Percentiles rank a stretch among this genome's conserved stretches.
phyloP scores from a whole-genome alignment of 2,329 filamentous ascomycete genomes.

The Sclerotinia subarctica region DNA sequence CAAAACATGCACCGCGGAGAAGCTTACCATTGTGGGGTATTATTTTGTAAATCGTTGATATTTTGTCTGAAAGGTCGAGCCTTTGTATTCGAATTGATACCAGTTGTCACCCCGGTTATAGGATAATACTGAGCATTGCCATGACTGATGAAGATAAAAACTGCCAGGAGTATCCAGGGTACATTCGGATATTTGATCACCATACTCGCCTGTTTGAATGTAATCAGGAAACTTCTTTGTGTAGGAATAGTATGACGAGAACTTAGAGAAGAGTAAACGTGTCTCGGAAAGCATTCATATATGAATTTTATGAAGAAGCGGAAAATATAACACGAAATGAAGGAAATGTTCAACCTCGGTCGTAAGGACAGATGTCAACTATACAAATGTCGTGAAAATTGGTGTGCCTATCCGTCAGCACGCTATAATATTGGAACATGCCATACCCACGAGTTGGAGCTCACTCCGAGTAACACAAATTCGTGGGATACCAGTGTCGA shows the following conservation, averaged over 20 bases:
- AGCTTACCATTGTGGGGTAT: constrained; percentile 20
- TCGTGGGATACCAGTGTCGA: neutral
- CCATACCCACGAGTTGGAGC: constrained; percentile 11
- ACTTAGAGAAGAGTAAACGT: neutral
- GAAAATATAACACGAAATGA: neutral
- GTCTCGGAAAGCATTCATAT: constrained; percentile 1
- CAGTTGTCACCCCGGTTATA: constrained; percentile 29
- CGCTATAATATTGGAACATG: constrained; percentile 11
- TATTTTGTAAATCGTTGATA: constrained; percentile 31
- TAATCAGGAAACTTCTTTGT: neutral
- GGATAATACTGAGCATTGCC: constrained; percentile 17
- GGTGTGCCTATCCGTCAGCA: neutral
- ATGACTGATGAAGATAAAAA: neutral
- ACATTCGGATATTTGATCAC: neutral
- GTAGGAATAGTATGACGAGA: neutral
- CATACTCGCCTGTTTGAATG: neutral
- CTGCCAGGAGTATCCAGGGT: neutral
- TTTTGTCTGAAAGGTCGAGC: constrained; percentile 30
- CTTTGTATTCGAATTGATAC: constrained; percentile 23
- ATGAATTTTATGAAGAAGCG: neutral
- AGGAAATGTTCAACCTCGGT: neutral
- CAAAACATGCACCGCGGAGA: constrained; percentile 18
- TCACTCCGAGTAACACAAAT: neutral
- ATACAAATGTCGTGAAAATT: neutral
- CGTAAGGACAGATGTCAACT: neutral